Base-by-base conservation (phyloP, 2,329 filamentous ascomycete species). In the Cercospora canescens region DNA sequence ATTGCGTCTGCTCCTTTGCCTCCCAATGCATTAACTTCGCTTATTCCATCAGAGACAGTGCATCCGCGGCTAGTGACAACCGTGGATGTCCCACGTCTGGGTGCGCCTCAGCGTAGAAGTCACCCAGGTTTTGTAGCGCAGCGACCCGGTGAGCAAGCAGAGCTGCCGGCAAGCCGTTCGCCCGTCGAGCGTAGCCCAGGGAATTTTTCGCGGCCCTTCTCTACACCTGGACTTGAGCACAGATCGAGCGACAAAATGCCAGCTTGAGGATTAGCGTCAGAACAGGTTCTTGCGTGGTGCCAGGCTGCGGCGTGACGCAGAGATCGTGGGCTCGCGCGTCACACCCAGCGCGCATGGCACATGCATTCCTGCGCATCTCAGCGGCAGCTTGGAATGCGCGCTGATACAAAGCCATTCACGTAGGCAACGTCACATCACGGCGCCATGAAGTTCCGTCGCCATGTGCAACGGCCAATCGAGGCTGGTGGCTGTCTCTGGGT, bases 401-500 rank as follows among this genome's bases (percentile, higher is more conserved):
- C 59, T 64, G 57, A 54, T 64, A 71, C 69, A 71, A 70, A 70
- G 68, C 68, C 68, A 71, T 71, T 70, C 65, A 63, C 39, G n/a
- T 59, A 60, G 57, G 55, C 50, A 60, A 67, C 68, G 64, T 70
- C 68, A 70, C 66, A 39, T 37, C 52, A 50, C n/a, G 34, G 45
- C 60, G 64, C 55, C 63, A 57, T 58, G 61, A 63, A 63, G 56
- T 12, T 28, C 45, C 41, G 64, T 66, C 55, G 67, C 54, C 56
- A 66, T 50, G 52, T 60, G 37, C 62, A 30, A 64, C 56, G 60
- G 48, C 64, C 65, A 68, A 59, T 64, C 59, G 35, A 50, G 64
- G 68, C 61, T 66, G 69, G 35, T 50, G 64, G 68, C 61, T 66
- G 69, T 73, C 65, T 48, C 70, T 72, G 59, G 64, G 70, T 39